Evolutionary conservation across 177 flowering plant genomes (phyloP).

Genomic region (Tripterygium wilfordii): DNA sequence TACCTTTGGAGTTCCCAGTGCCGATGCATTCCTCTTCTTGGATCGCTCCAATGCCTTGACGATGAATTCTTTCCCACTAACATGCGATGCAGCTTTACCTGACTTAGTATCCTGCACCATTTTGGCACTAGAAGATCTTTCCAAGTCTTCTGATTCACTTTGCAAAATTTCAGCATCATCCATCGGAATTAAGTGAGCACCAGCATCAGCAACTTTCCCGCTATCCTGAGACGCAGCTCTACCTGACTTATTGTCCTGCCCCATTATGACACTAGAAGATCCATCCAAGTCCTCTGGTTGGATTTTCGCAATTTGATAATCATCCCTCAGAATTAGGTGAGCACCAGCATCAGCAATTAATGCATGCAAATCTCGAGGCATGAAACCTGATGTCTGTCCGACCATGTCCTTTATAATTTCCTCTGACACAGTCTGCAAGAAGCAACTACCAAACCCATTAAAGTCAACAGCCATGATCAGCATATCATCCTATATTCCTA

Average conservation of each 20-base stretch:
- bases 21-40: constrained; percentile 86
- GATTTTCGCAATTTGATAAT: constrained; percentile 6
- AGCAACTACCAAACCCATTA: constrained; percentile 18
- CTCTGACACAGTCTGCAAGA: constrained; percentile 45
- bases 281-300: constrained; percentile 20
- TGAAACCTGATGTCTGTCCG: constrained; percentile 88
- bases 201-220: constrained; percentile 71
- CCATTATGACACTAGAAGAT: constrained; percentile 9
- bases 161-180: constrained; percentile 7
- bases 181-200: constrained; percentile 47
- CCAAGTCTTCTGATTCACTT: constrained; percentile 18
- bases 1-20: constrained; percentile 97
- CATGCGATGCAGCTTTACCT: constrained; percentile 14
- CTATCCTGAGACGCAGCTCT: constrained; percentile 19
- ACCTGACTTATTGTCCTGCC: constrained; percentile 10
- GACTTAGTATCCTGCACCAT: constrained; percentile 11
- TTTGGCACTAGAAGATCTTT: constrained; percentile 11
- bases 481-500: too few relatives aligned
- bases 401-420: constrained; percentile 60
- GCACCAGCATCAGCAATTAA: constrained; percentile 86
- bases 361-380: constrained; percentile 76
- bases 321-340: constrained; percentile 35
- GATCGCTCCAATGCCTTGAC: constrained; percentile 68
- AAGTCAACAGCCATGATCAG: constrained; percentile 9
- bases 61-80: constrained; percentile 47